Conservation (phyloP, 768 basidiomycete species). For the Pleurotus pulmonarius region DNA sequence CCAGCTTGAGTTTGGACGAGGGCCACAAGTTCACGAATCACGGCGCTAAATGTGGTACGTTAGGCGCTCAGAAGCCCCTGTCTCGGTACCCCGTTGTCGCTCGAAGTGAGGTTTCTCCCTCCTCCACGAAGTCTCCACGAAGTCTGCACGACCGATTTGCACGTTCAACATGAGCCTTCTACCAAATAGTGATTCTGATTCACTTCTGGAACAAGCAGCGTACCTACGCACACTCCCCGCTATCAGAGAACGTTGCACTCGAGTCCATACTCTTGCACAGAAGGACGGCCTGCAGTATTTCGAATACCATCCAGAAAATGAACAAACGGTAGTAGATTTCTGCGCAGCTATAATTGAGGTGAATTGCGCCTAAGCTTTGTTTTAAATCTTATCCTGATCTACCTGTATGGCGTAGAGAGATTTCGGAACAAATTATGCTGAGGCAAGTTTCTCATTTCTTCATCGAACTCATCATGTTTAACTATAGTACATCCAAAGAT, state of each 20-base stretch:
- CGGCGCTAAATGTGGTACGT: too few species aligned
- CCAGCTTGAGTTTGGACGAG: too few species aligned
- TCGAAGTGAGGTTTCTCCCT: too few species aligned
- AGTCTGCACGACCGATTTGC: too few species aligned
- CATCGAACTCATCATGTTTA: background rate
- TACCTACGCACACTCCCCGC: conserved; percentile 86
- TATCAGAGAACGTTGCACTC: conserved; percentile 82
- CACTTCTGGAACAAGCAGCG: conserved; percentile 39
- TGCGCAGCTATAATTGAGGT: conserved; percentile 80
- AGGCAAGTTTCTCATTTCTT: conserved; percentile 36
- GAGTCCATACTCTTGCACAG: conserved; percentile 76
- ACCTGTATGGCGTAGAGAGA: conserved; percentile 54
- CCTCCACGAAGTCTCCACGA: too few species aligned
- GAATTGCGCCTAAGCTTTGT: conserved; percentile 9
- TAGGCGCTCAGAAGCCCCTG: too few species aligned
- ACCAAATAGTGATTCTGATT: background rate
- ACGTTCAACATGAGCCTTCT: background rate
- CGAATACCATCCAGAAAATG: conserved; percentile 76
- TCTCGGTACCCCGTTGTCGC: too few species aligned
- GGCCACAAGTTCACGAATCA: too few species aligned
- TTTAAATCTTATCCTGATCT: conserved; percentile 2
- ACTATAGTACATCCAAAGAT: conserved; percentile 43
- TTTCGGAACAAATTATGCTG: conserved; percentile 64
- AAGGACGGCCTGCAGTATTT: conserved; percentile 80
- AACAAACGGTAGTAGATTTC: conserved; percentile 64